Evolutionary conservation across 805 yeast species (phyloP), one percentile per base, ranked within the genome.

Genomic region (Yarrowia osloensis): DNA sequence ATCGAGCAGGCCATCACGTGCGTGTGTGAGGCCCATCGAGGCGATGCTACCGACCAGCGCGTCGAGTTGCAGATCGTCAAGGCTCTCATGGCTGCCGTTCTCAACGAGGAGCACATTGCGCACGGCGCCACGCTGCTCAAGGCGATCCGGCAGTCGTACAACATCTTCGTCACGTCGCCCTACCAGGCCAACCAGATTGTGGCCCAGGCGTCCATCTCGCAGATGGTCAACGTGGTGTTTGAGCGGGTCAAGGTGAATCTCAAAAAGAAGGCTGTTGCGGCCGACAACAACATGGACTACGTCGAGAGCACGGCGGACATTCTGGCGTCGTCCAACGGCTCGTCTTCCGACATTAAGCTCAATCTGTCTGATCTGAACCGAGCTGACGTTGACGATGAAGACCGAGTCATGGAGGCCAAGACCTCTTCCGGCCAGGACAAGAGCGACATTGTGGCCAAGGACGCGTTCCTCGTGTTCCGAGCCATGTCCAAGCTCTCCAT

Each of bases 121-220:
- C 99, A 95, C 74, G 98, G 98, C 2, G 90, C 92, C 9, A 86
- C 93, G 0, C 80, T 95, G 65, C 80, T 95, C 69, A 91, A 90
- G 74, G 98, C 98, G 0, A 88, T 96, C 40, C 85, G 98, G 76
- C 97, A 91, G 73, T 91, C 94, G 29, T 95, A 95, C 79, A 93
- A 92, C 75, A 90, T 96, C 29, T 96, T 94, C 74, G 88, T 95
- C 47, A 83, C 91, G 67, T 91, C 98, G 0, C 81, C 89, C 68
- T 86, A 89, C 21, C 86, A 94, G 3, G 81, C 89, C 28, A 94
- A 92, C 74, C 99, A 95, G 78, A 90, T 92, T 0, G 87, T 93
- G 68, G 98, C 99, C 0, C 98, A 96, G 79, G 98, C 97, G 1
- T 89, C 95, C 8, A 81, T 95, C 70, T 90, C 96, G 2, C 99